These are phyloP conservation scores for Verticillium longisporum DNA, from an alignment of 2,329 filamentous ascomycete species.

Conservation along the genomic window DNA sequence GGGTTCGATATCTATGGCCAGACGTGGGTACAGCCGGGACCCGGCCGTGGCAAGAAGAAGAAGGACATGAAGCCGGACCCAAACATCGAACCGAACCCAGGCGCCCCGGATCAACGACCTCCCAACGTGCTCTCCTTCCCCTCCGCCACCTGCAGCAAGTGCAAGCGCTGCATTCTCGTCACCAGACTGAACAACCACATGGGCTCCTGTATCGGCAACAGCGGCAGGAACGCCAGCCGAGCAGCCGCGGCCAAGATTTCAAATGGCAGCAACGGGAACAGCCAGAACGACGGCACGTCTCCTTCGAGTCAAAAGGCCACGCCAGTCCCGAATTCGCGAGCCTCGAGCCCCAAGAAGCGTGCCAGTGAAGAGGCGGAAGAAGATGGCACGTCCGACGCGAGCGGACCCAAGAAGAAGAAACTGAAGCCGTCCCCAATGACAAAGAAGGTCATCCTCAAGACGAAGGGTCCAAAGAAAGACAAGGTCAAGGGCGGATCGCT, in stretches of 20 bases:
- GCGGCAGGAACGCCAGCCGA: slow-evolving; percentile 54
- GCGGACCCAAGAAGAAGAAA: slow-evolving; percentile 51
- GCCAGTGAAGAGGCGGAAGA: slow-evolving; percentile 50
- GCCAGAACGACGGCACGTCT: slow-evolving; percentile 49
- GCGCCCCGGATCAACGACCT: slow-evolving; percentile 44
- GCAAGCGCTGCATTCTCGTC: slow-evolving; percentile 59
- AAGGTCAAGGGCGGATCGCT: slow-evolving; percentile 45
- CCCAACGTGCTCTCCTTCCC: slow-evolving; percentile 58
- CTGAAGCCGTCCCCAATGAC: slow-evolving; percentile 38
- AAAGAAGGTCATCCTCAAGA: slow-evolving; percentile 52
- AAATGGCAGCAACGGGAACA: slow-evolving; percentile 42
- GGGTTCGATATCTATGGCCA: slow-evolving; percentile 79
- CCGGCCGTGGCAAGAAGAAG: slow-evolving; percentile 70
- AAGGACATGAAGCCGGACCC: slow-evolving; percentile 62
- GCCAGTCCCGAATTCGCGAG: slow-evolving; percentile 46
- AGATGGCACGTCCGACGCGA: slow-evolving; percentile 41
- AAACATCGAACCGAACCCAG: slow-evolving; percentile 35
- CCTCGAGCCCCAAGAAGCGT: slow-evolving; percentile 49
- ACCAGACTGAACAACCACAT: slow-evolving; percentile 62
- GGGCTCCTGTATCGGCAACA: slow-evolving; percentile 61
- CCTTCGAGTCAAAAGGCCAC: slow-evolving; percentile 59
- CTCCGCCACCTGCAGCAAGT: slow-evolving; percentile 61
- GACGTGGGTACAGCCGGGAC: slow-evolving; percentile 67
- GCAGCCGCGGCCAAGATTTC: slow-evolving; percentile 58
- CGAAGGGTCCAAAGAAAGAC: slow-evolving; percentile 47